Percentiles rank a stretch among this genome's conserved stretches.
Conservation (phyloP, 352 stramenopile genomes). For the Phytophthora litchii region DNA sequence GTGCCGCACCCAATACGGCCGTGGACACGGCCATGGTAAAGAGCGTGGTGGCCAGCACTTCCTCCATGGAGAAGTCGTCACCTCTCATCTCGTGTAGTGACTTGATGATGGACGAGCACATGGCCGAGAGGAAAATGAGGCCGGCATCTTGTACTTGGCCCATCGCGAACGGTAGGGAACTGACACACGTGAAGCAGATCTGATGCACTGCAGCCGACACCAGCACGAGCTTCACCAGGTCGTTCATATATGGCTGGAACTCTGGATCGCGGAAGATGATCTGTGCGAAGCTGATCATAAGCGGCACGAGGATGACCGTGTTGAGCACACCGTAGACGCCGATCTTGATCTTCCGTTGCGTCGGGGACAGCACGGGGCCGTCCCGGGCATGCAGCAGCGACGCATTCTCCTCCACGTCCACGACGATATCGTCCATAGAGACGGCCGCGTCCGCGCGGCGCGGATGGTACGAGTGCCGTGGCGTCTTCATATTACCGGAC, state of each 20-base stretch:
- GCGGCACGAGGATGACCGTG: conserved; percentile 93
- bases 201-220: conserved; percentile 84
- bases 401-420: conserved; percentile 34
- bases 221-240: conserved; percentile 95
- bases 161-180: conserved; percentile 96
- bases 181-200: conserved; percentile 88
- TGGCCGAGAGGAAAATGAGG: conserved; percentile 98
- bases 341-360: conserved; percentile 59
- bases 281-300: conserved; percentile 92
- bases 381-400: conserved; percentile 23
- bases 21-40: conserved; percentile 94
- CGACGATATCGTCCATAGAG: conserved; percentile 35
- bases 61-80: conserved; percentile 71
- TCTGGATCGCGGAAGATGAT: conserved; percentile 96
- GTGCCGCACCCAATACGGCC: conserved; percentile 89
- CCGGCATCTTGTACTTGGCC: conserved; percentile 98
- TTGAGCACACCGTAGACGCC: conserved; percentile 92
- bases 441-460: conserved; percentile 18
- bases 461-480: conserved; percentile 59
- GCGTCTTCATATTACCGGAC: conserved; percentile 46
- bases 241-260: conserved; percentile 91
- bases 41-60: conserved; percentile 93
- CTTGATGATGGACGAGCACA: conserved; percentile 91
- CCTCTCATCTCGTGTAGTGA: conserved; percentile 67
- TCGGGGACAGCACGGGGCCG: conserved; percentile 21